Evolutionary conservation across 1,284 basidiomycete species (phyloP).

Genomic region (Mycosarcoma mackinlayi): DNA sequence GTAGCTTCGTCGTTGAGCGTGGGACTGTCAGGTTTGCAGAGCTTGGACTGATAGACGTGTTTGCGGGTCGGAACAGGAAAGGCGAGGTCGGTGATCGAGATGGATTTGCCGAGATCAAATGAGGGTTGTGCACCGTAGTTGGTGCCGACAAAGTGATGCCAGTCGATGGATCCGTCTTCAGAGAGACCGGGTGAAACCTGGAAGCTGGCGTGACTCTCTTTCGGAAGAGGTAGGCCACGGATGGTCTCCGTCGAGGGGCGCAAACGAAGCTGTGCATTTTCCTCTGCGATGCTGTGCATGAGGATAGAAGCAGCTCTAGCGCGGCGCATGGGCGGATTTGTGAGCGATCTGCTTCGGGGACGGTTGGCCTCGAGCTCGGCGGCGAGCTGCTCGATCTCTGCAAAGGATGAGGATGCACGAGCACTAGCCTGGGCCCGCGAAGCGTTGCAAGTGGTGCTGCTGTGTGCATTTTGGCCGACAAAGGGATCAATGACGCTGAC

Average conservation of each 20-base stretch:
- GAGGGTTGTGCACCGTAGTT: conserved; percentile 14
- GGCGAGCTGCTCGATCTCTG: conserved; percentile 28
- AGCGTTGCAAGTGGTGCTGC: not conserved
- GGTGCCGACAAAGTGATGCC: conserved; percentile 35
- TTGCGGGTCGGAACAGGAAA: conserved; percentile 12
- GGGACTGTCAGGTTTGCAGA: conserved; percentile 38
- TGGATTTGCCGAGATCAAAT: conserved; percentile 7
- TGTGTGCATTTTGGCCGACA: conserved; percentile 2
- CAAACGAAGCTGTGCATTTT: conserved; percentile 13
- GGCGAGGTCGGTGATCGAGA: conserved; percentile 22
- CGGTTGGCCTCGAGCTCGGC: conserved; percentile 30
- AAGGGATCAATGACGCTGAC: conserved; percentile 29
- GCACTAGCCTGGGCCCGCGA: too few relatives aligned
- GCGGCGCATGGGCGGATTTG: not conserved
- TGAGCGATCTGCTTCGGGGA: conserved; percentile 19
- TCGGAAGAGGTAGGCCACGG: conserved; percentile 12
- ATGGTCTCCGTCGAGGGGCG: conserved; percentile 34
- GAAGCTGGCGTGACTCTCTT: conserved; percentile 12
- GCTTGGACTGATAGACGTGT: conserved; percentile 21
- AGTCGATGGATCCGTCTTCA: conserved; percentile 19
- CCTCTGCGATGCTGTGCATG: conserved; percentile 40
- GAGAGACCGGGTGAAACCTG: conserved; percentile 29
- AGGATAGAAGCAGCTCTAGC: conserved; percentile 5
- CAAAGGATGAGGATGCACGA: conserved; percentile 22
- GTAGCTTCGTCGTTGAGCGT: conserved; percentile 41